Conservation (phyloP, 495 filamentous ascomycete species). For the Xylaria acuta region DNA sequence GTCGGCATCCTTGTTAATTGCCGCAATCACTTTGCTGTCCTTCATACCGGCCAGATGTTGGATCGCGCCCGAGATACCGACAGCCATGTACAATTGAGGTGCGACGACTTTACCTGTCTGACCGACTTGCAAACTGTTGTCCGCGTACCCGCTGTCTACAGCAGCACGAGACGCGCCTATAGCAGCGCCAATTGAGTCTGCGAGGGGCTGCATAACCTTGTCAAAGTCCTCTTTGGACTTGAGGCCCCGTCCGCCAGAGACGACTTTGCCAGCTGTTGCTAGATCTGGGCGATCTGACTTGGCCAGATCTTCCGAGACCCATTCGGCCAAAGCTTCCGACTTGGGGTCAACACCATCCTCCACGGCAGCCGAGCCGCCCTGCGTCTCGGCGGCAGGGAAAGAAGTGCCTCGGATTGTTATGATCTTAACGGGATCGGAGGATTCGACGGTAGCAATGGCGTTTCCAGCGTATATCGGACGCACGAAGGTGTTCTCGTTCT, state of each 20-base stretch:
- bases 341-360: slow-evolving; percentile 78
- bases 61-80: slow-evolving; percentile 95
- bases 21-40: slow-evolving; percentile 99
- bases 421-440: slow-evolving; percentile 81
- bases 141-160: slow-evolving; percentile 97
- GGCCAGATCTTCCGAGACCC: slow-evolving; percentile 91
- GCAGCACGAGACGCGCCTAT: slow-evolving; percentile 94
- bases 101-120: slow-evolving; percentile 99
- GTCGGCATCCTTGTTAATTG: slow-evolving; percentile 97
- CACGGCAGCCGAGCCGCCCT: slow-evolving; percentile 61
- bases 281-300: slow-evolving; percentile 96
- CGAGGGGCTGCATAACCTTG: slow-evolving; percentile 85
- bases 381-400: slow-evolving; percentile 68
- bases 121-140: slow-evolving; percentile 97
- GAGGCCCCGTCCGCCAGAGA: slow-evolving; percentile 91
- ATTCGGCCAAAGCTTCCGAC: slow-evolving; percentile 72
- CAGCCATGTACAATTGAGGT: slow-evolving; percentile 92
- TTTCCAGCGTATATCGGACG: slow-evolving; percentile 98
- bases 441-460: slow-evolving; percentile 96
- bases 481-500: slow-evolving; percentile 93
- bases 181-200: slow-evolving; percentile 89
- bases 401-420: slow-evolving; percentile 93
- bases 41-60: slow-evolving; percentile 99
- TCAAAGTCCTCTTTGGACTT: slow-evolving; percentile 99
- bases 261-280: slow-evolving; percentile 82